Conservation (phyloP, 805 yeast genomes). For the Nakazawaea peltata region DNA sequence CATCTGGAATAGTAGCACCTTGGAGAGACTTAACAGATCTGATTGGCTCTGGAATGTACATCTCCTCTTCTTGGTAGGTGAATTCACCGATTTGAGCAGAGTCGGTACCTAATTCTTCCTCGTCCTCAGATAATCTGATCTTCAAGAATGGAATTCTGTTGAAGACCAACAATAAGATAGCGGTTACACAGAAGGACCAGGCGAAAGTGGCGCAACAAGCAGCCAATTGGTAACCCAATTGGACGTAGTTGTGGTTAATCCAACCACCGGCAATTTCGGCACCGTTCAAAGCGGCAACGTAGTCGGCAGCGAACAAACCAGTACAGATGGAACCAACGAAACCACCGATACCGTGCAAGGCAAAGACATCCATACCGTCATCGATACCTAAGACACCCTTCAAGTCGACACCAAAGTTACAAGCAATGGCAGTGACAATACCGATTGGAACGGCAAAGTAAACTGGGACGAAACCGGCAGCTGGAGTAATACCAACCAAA, state of each 20-base stretch:
- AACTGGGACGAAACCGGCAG: constrained; percentile 92
- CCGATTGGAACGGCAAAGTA: constrained; percentile 87
- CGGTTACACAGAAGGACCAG: constrained; percentile 73
- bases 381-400: constrained; percentile 69
- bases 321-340: constrained; percentile 76
- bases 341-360: constrained; percentile 93
- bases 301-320: constrained; percentile 89
- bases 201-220: constrained; percentile 61
- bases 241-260: constrained; percentile 75
- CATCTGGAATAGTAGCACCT: constrained; percentile 3
- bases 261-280: constrained; percentile 75
- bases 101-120: constrained; percentile 85
- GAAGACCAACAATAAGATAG: constrained; percentile 55
- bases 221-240: constrained; percentile 84
- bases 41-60: constrained; percentile 71
- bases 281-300: constrained; percentile 80
- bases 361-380: constrained; percentile 93
- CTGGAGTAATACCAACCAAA: constrained; percentile 92
- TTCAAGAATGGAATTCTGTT: constrained; percentile 75
- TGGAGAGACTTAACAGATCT: constrained; percentile 41
- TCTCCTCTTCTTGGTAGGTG: constrained; percentile 60
- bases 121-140: constrained; percentile 77
- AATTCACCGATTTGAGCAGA: constrained; percentile 86
- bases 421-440: constrained; percentile 61
- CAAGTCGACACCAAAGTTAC: constrained; percentile 81